Conservation (phyloP, 2,329 filamentous ascomycete species). For the Calycina herbarum region DNA sequence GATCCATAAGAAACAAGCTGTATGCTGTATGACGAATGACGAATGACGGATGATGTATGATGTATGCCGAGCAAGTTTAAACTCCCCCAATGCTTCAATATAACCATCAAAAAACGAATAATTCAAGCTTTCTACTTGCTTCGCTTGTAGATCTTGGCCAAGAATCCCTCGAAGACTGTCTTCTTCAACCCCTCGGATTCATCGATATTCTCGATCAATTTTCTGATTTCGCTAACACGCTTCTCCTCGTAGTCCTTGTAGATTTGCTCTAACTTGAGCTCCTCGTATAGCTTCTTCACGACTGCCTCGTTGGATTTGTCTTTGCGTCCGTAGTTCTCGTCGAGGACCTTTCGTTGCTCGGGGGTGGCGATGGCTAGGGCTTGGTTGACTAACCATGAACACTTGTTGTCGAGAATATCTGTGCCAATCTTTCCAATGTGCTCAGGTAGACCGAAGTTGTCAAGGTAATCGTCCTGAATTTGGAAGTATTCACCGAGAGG, state of each 20-base stretch:
- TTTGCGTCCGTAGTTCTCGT: slow-evolving; percentile 93
- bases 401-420: slow-evolving; percentile 99
- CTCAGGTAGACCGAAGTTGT: slow-evolving; percentile 92
- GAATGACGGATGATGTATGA: background rate
- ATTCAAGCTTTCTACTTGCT: slow-evolving; percentile 67
- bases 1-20: background rate
- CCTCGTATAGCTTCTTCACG: slow-evolving; percentile 86
- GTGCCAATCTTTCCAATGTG: slow-evolving; percentile 98
- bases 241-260: slow-evolving; percentile 92
- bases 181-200: slow-evolving; percentile 89
- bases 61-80: background rate
- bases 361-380: slow-evolving; percentile 77
- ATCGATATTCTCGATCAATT: slow-evolving; percentile 76
- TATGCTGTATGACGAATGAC: background rate
- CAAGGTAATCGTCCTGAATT: slow-evolving; percentile 97
- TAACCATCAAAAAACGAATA: background rate
- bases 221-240: slow-evolving; percentile 73
- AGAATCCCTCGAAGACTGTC: slow-evolving; percentile 83
- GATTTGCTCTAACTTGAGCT: slow-evolving; percentile 77
- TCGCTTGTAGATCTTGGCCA: slow-evolving; percentile 97
- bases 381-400: slow-evolving; percentile 97
- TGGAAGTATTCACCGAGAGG: slow-evolving; percentile 99
- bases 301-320: slow-evolving; percentile 77
- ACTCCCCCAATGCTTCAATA: slow-evolving; percentile 2
- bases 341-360: slow-evolving; percentile 83